Percentiles rank a stretch among this genome's conserved stretches.
Evolutionary conservation across 441 rosid species (phyloP).

Genomic region (Croton setiger): DNA sequence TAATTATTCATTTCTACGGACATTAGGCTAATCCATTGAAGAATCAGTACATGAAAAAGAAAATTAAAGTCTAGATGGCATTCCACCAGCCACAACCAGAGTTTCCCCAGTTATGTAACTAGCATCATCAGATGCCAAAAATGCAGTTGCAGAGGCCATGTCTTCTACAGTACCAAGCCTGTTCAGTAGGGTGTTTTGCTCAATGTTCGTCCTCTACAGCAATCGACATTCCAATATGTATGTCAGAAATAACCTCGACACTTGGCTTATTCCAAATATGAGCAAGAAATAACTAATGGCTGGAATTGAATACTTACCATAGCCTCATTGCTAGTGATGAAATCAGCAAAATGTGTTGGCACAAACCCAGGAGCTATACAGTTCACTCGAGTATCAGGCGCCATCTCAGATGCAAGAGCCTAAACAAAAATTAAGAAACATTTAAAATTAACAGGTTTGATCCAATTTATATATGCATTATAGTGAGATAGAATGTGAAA

Average conservation of each 20-base stretch:
- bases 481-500: neutral
- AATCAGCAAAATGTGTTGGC: slow-evolving; percentile 73
- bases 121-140: slow-evolving; percentile 88
- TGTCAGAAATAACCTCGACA: neutral
- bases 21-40: neutral
- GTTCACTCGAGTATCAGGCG: slow-evolving; percentile 77
- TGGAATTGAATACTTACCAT: slow-evolving; percentile 39
- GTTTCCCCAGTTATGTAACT: slow-evolving; percentile 82
- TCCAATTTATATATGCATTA: no score
- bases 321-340: slow-evolving; percentile 42
- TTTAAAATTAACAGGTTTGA: neutral
- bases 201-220: slow-evolving; percentile 45
- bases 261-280: neutral
- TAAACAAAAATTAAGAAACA: slow-evolving; percentile 17
- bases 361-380: slow-evolving; percentile 88
- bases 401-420: slow-evolving; percentile 91
- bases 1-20: neutral
- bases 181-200: slow-evolving; percentile 56
- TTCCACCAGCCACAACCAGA: slow-evolving; percentile 82
- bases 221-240: slow-evolving; percentile 11
- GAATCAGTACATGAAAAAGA: no score
- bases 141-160: slow-evolving; percentile 80
- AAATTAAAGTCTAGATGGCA: slow-evolving; percentile 69
- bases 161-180: slow-evolving; percentile 78
- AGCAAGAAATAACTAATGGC: neutral